Conservation (phyloP, 2,329 filamentous ascomycete species). For the Botrytis porri region DNA sequence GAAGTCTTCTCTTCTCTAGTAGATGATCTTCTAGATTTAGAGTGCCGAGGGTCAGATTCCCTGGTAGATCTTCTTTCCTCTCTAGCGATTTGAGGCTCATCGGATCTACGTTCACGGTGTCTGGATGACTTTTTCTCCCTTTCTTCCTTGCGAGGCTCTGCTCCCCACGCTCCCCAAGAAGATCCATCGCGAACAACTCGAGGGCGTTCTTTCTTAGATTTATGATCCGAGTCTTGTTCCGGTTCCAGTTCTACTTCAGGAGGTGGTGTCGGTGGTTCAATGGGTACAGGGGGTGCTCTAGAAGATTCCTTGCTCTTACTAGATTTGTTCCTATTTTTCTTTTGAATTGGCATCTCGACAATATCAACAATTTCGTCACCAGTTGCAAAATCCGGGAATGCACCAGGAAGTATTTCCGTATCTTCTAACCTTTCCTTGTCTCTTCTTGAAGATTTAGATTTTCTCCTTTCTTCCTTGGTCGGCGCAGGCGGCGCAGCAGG, state of each 20-base stretch:
- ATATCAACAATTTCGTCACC: slow-evolving; percentile 40
- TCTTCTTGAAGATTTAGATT: slow-evolving; percentile 2
- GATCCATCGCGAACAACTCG: slow-evolving; percentile 67
- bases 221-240: slow-evolving; percentile 50
- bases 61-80: slow-evolving; percentile 45
- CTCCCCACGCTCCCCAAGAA: slow-evolving; percentile 75
- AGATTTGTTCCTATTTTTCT: slow-evolving; percentile 43
- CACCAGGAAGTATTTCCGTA: slow-evolving; percentile 6
- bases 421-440: slow-evolving; percentile 9
- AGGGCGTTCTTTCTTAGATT: slow-evolving; percentile 71
- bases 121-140: slow-evolving; percentile 40
- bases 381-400: not conserved
- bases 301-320: slow-evolving; percentile 37
- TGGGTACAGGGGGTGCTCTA: slow-evolving; percentile 38
- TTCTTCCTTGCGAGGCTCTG: slow-evolving; percentile 44
- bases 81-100: slow-evolving; percentile 20
- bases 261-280: slow-evolving; percentile 39
- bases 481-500: slow-evolving; percentile 22
- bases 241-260: slow-evolving; percentile 39
- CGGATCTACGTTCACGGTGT: slow-evolving; percentile 33
- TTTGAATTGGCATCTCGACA: slow-evolving; percentile 48
- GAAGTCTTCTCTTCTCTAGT: slow-evolving; percentile 61
- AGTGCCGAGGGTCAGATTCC: slow-evolving; percentile 49
- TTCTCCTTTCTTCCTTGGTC: slow-evolving; percentile 14
- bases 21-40: slow-evolving; percentile 54